Base-by-base conservation (phyloP, 345 rosid species). In the Citrus sp. region DNA sequence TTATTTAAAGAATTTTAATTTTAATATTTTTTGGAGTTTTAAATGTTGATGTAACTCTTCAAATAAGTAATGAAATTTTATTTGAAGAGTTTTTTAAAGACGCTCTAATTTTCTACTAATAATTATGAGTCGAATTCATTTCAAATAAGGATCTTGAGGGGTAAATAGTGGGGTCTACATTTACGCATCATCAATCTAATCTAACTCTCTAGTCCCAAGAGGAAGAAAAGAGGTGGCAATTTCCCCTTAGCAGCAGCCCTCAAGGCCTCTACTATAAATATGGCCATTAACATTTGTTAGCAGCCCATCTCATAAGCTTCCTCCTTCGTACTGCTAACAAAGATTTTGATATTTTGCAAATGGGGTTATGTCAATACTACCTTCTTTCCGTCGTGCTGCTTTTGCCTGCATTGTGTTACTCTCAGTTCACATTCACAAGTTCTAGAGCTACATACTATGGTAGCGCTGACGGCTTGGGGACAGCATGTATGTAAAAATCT, bases 361-460 rank as follows among this genome's bases (percentile, higher is more conserved):
- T 85, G 88, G 84, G 78, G 1, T 76, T 73, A 37, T 51, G 76
- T 58, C 71, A 59, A 30, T 77, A 3, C 32, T 74, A 30, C 76
- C 59, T 81, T 46, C 51, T 84, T 21, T 63, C 67, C 76, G 81
- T 78, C 60, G 21, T 83, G 59, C 8, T 86, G 76, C 76, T 91
- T 27, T 78, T 87, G 68, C 92, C 93, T 64, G 86, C 80, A 54
- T 59, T 84, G 67, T 81, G 84, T 69, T 70, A 76, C 79, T 85
- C 84, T 72, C 87, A 87, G 16, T 84, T 78, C 12, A 9, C 56
- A 38, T 92, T 84, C 75, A 85, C 77, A 3, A 21, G 8, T 82
- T 92, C 97, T 2, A 87, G 92, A 79, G 98, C 97, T 22, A 91
- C 99, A 60, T 92, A 81, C 59, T 95, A 88, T 69, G 98, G 97